Evolutionary conservation across 164 flowering plant genomes (phyloP).

Genomic region (Vitis riparia): DNA sequence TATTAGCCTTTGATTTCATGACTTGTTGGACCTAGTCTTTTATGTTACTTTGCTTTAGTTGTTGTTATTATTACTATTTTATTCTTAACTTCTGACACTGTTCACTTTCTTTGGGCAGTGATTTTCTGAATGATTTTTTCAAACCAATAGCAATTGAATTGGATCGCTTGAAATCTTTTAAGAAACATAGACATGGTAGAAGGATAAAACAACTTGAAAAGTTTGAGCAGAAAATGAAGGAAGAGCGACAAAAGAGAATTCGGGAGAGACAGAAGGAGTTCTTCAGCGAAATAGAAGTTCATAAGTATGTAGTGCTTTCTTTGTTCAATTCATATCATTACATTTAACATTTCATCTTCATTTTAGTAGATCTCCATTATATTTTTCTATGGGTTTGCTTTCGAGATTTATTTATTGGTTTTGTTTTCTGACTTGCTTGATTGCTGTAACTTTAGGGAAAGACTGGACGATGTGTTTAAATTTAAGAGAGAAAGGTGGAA

Average conservation of each 20-base stretch:
- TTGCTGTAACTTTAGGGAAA: slow-evolving; percentile 56
- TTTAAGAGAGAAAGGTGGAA: slow-evolving; percentile 89
- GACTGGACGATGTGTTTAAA: slow-evolving; percentile 84
- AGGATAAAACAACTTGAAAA: slow-evolving; percentile 86
- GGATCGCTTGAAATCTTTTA: slow-evolving; percentile 78
- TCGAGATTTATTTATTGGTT: background rate
- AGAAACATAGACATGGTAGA: slow-evolving; percentile 93
- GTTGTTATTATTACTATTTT: background rate
- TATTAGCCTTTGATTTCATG: background rate
- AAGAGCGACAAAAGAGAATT: slow-evolving; percentile 93
- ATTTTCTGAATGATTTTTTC: slow-evolving; percentile 83
- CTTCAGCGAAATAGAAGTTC: slow-evolving; percentile 87
- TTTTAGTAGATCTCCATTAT: background rate
- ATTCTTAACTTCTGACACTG: slow-evolving; percentile 4
- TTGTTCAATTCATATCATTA: background rate
- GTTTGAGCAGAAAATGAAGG: slow-evolving; percentile 95
- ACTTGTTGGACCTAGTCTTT: background rate
- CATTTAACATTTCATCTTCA: background rate
- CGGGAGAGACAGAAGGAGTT: slow-evolving; percentile 99
- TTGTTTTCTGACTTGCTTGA: slow-evolving; percentile 12
- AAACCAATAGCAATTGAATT: slow-evolving; percentile 72
- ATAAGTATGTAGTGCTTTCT: slow-evolving; percentile 59
- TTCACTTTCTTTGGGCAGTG: slow-evolving; percentile 51
- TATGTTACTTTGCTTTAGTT: background rate
- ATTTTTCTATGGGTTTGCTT: slow-evolving; percentile 2